phyloP scores from a whole-genome alignment of 306 rosid species.

The Adenanthera pavonina region DNA sequence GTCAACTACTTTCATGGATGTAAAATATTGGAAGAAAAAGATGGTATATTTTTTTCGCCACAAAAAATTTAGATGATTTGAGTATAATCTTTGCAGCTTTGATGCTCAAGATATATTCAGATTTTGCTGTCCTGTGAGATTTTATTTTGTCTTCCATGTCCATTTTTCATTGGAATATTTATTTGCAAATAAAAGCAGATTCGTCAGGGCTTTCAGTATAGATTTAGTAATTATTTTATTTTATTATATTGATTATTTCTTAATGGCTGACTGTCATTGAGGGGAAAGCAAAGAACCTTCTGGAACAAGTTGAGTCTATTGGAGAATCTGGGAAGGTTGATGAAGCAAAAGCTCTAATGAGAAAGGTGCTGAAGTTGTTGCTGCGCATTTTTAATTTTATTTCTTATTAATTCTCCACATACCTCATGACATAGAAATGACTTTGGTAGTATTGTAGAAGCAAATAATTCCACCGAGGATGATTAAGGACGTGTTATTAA shows the following conservation, averaged over 20 bases:
- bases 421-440: background rate
- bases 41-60: too few relatives aligned
- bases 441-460: too few relatives aligned
- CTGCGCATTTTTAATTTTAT: conserved; percentile 28
- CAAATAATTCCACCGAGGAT: too few relatives aligned
- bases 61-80: too few relatives aligned
- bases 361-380: conserved; percentile 69
- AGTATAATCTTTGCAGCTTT: background rate
- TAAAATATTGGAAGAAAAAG: background rate
- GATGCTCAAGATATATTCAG: background rate
- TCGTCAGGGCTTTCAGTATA: conserved; percentile 6
- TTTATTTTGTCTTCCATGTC: background rate
- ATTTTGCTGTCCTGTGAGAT: conserved; percentile 7
- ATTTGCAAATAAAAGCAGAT: conserved; percentile 1
- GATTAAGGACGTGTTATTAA: too few relatives aligned
- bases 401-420: background rate
- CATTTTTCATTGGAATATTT: background rate
- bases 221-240: conserved; percentile 18
- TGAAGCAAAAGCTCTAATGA: conserved; percentile 99
- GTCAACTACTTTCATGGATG: background rate
- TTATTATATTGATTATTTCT: conserved; percentile 17
- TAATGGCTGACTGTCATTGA: conserved; percentile 71
- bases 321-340: conserved; percentile 99
- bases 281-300: conserved; percentile 94
- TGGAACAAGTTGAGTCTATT: conserved; percentile 94